Evolutionary conservation across 176 grass and related monocot species (phyloP).

Genomic region (Phoenix roebelenii): DNA sequence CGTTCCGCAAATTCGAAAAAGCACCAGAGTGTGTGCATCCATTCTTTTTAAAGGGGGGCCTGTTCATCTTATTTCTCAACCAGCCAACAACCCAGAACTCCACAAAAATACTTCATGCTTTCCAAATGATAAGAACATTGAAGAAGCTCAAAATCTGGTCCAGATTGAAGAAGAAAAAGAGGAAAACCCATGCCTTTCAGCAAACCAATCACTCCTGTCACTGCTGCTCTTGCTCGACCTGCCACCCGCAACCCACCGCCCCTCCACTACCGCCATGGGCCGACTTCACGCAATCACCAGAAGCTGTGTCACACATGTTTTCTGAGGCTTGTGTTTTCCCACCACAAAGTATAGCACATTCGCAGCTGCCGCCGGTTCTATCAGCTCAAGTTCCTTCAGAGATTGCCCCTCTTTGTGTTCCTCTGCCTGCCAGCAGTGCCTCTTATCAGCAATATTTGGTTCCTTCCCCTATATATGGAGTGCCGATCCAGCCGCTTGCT

Average conservation of each 20-base stretch:
- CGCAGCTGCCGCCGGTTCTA: not conserved
- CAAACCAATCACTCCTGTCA: conserved; percentile 11
- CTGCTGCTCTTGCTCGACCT: not conserved
- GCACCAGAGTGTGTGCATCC: too few species aligned
- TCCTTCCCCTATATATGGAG: conserved; percentile 14
- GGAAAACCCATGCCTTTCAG: conserved; percentile 7
- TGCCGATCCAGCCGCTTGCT: conserved; percentile 2
- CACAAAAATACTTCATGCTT: not conserved
- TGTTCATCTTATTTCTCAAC: not conserved
- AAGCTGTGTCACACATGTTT: too few species aligned
- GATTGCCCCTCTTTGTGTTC: not conserved
- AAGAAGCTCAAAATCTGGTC: conserved; percentile 32
- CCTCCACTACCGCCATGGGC: conserved; percentile 8
- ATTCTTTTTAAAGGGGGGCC: too few species aligned
- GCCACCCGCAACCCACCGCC: conserved; percentile 13
- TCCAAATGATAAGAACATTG: conserved; percentile 24
- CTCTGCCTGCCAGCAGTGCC: not conserved
- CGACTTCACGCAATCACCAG: too few species aligned
- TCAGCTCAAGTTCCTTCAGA: not conserved
- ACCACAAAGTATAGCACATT: not conserved
- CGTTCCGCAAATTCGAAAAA: conserved; percentile 1
- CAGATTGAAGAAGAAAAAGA: conserved; percentile 18
- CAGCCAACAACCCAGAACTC: not conserved
- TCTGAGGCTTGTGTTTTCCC: too few species aligned
- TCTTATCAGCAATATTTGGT: conserved; percentile 33